phyloP scores from a whole-genome alignment of 192 early-diverging fungal genomes.

The Linnemannia exigua region DNA sequence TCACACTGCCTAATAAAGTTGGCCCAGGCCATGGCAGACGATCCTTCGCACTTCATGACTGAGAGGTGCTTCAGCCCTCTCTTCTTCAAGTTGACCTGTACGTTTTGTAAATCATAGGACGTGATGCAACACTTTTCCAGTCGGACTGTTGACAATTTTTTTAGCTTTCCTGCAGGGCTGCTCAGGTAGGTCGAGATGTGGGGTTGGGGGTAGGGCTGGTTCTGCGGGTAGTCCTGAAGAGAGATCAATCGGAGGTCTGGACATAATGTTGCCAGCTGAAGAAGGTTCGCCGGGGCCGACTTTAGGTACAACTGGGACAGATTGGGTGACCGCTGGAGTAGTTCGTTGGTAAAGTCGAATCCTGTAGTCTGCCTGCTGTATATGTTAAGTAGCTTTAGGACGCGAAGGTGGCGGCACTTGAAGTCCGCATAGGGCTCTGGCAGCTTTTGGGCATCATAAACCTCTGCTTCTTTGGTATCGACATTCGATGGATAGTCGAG shows the following conservation, averaged over 20 bases:
- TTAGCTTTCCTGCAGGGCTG: background rate
- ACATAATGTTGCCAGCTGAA: slow-evolving; percentile 7
- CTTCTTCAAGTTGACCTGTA: slow-evolving; percentile 1
- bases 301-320: background rate
- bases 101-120: background rate
- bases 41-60: background rate
- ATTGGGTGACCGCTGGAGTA: slow-evolving; percentile 19
- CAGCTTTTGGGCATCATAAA: background rate
- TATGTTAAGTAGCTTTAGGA: slow-evolving; percentile 5
- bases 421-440: background rate
- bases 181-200: background rate
- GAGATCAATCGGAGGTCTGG: slow-evolving; percentile 10
- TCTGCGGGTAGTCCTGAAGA: background rate
- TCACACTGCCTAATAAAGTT: slow-evolving; percentile 23
- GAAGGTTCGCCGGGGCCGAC: background rate
- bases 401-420: background rate
- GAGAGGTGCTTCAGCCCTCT: slow-evolving; percentile 7
- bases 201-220: background rate
- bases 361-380: background rate
- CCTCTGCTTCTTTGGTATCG: background rate
- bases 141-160: background rate
- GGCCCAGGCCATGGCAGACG: slow-evolving; percentile 5
- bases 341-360: background rate
- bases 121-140: background rate
- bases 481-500: background rate